Conservation (phyloP, 805 yeast genomes). For the Candida bentonensis region DNA sequence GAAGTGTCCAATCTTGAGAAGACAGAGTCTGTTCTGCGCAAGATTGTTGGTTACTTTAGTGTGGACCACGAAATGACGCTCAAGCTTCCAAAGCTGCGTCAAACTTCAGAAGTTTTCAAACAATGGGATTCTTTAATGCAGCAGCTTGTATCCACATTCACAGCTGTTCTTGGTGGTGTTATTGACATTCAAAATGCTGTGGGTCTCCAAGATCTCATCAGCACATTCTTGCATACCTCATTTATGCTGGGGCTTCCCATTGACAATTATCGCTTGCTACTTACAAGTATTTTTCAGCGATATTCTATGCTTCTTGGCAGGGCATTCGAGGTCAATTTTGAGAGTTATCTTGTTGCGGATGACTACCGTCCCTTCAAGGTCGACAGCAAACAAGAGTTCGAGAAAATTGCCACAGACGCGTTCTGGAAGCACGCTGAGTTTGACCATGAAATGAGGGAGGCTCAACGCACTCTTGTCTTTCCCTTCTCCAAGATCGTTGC, state of each 20-base stretch:
- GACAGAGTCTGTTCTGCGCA: constrained; percentile 18
- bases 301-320: constrained; percentile 39
- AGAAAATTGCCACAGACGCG: constrained; percentile 44
- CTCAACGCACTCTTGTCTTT: constrained; percentile 17
- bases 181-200: constrained; percentile 19
- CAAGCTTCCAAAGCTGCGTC: constrained; percentile 41
- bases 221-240: constrained; percentile 58
- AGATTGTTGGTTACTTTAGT: constrained; percentile 58
- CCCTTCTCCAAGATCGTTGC: constrained; percentile 84
- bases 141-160: constrained; percentile 14
- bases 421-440: constrained; percentile 50
- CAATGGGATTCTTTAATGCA: constrained; percentile 52
- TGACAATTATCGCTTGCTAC: constrained; percentile 45
- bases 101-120: constrained; percentile 48
- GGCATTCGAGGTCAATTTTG: constrained; percentile 50
- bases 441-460: constrained; percentile 13
- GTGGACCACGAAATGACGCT: constrained; percentile 52
- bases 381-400: constrained; percentile 41
- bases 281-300: constrained; percentile 41
- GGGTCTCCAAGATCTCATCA: constrained; percentile 37
- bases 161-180: constrained; percentile 16
- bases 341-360: constrained; percentile 51
- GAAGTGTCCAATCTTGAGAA: constrained; percentile 33
- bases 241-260: constrained; percentile 51
- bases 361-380: constrained; percentile 75